Percentiles rank a stretch among this genome's conserved stretches.
These are phyloP conservation scores for Lathyrus sativus DNA, from an alignment of 306 rosid species.

Conservation along the genomic window DNA sequence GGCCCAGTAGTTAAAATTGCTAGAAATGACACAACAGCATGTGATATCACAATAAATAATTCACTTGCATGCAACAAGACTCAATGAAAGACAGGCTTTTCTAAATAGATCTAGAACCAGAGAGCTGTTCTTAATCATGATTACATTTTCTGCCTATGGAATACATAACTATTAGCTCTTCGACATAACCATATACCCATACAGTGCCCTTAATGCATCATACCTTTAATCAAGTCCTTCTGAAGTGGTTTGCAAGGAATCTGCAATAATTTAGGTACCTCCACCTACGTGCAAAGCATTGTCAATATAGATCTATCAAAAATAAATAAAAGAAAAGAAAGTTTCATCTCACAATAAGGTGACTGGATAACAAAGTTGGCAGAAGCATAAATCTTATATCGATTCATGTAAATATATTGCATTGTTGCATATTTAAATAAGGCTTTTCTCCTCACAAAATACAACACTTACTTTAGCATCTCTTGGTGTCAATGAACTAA, in stretches of 20 bases:
- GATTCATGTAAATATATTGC: constrained; percentile 10
- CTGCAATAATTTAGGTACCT: constrained; percentile 44
- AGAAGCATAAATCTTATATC: constrained; percentile 30
- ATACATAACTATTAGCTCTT: constrained; percentile 53
- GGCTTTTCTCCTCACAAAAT: constrained; percentile 28
- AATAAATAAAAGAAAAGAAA: constrained; percentile 32
- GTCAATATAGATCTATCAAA: constrained; percentile 31
- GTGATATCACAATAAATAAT: constrained; percentile 40
- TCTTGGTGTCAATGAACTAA: constrained; percentile 42
- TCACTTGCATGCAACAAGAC: constrained; percentile 39
- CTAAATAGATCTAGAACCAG: constrained; percentile 36
- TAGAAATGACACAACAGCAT: constrained; percentile 46
- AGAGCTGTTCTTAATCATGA: constrained; percentile 34
- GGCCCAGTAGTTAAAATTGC: constrained; percentile 42
- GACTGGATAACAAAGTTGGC: constrained; percentile 20
- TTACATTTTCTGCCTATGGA: constrained; percentile 50
- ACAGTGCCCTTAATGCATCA: constrained; percentile 34
- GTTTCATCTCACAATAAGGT: background rate
- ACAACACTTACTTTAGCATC: constrained; percentile 59
- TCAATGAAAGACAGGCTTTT: constrained; percentile 39
- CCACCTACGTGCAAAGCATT: constrained; percentile 48
- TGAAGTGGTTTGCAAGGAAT: constrained; percentile 44
- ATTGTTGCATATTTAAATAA: constrained; percentile 34
- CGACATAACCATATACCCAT: constrained; percentile 44
- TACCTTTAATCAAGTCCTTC: constrained; percentile 60